Percentiles rank a stretch among this genome's conserved stretches.
Evolutionary conservation across 108 stramenopile species (phyloP).

Genomic region (Cylindrotheca closterium): DNA sequence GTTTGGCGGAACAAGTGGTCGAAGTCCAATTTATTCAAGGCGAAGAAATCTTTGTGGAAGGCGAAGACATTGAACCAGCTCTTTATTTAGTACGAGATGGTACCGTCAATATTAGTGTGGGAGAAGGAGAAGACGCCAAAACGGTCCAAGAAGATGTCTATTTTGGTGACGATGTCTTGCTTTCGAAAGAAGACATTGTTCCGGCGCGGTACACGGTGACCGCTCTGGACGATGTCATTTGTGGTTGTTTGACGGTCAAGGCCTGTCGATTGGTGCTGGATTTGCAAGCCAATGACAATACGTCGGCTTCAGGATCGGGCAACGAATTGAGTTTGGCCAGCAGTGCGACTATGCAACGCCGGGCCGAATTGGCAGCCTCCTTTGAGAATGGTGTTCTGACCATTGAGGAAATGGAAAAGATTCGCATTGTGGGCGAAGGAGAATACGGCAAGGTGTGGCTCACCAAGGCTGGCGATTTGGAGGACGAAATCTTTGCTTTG

Average conservation of each 20-base stretch:
- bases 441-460: conserved; percentile 85
- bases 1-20: conserved; percentile 42
- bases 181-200: conserved; percentile 1
- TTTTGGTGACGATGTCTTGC: conserved; percentile 57
- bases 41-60: conserved; percentile 71
- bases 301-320: conserved; percentile 2
- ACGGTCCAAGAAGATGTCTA: conserved; percentile 27
- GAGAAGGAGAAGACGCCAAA: conserved; percentile 9
- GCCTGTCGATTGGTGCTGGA: conserved; percentile 61
- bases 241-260: conserved; percentile 59
- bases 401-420: conserved; percentile 56
- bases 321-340: not conserved
- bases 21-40: conserved; percentile 59
- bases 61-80: conserved; percentile 46
- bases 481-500: conserved; percentile 59
- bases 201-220: conserved; percentile 53
- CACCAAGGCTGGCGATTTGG: conserved; percentile 13
- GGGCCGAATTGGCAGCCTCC: not conserved
- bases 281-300: not conserved
- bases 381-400: not conserved
- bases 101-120: conserved; percentile 33
- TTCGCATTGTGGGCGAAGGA: conserved; percentile 79
- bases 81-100: conserved; percentile 65
- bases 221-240: conserved; percentile 53
- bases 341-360: conserved; percentile 2